A percentile compares a stretch with the other conserved stretches of the same genome.
These are phyloP conservation scores for Mortierella antarctica DNA, from an alignment of 192 early-diverging fungal genomes.

Conservation along the genomic window DNA sequence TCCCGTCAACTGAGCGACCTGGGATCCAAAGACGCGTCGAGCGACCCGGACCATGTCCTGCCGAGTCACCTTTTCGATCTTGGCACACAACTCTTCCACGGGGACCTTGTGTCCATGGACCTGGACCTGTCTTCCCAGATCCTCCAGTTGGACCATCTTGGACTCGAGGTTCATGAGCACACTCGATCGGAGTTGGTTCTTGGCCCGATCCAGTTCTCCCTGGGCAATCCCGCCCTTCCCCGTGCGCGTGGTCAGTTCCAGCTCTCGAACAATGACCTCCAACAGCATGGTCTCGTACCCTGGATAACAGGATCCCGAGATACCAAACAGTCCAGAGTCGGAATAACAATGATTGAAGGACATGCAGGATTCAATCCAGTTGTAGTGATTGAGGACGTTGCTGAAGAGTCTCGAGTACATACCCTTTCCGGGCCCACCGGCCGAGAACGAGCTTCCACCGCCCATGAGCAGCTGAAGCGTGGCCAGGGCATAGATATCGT, in stretches of 20 bases:
- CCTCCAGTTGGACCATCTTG: constrained; percentile 94
- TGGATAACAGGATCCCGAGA: constrained; percentile 86
- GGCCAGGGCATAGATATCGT: constrained; percentile 94
- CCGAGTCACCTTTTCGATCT: constrained; percentile 81
- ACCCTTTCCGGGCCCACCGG: constrained; percentile 98
- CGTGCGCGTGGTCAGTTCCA: constrained; percentile 73
- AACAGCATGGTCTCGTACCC: constrained; percentile 78
- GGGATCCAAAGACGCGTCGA: constrained; percentile 71
- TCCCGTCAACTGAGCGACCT: constrained; percentile 61
- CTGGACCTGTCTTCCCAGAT: constrained; percentile 88
- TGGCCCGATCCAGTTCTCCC: constrained; percentile 83
- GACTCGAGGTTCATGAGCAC: constrained; percentile 96
- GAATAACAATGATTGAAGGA: constrained; percentile 92
- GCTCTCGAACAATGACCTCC: constrained; percentile 86
- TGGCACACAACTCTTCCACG: constrained; percentile 80
- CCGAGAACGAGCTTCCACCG: constrained; percentile 96
- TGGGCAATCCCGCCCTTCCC: constrained; percentile 57
- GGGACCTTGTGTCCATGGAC: constrained; percentile 79
- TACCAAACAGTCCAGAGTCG: constrained; percentile 94
- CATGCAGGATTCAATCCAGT: constrained; percentile 96
- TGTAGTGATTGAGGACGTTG: constrained; percentile 92
- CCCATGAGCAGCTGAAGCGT: constrained; percentile 92
- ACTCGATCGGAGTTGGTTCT: constrained; percentile 94
- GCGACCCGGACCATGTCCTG: constrained; percentile 87
- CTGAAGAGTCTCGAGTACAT: constrained; percentile 99